A percentile compares a stretch with the other conserved stretches of the same genome.
Conservation (phyloP, 306 rosid species). For the Aeschynomene evenia region DNA sequence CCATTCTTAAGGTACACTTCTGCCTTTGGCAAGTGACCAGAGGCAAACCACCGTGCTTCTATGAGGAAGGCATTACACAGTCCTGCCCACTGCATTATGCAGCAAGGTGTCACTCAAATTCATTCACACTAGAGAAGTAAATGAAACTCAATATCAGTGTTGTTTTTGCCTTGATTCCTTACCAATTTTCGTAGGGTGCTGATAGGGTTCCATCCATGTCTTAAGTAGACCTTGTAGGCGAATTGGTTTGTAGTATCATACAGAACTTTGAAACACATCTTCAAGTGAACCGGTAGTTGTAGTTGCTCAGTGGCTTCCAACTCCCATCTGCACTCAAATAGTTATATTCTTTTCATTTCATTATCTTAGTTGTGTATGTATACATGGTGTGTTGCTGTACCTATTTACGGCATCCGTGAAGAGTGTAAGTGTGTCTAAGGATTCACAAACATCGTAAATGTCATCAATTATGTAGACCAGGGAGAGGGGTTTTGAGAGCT, state of each 20-base stretch:
- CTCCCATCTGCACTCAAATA: slow-evolving; percentile 6
- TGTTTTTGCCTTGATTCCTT: neutral
- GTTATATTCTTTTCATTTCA: neutral
- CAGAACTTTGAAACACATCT: slow-evolving; percentile 1
- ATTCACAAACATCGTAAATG: slow-evolving; percentile 37
- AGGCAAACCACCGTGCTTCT: too few relatives aligned
- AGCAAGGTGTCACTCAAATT: too few relatives aligned
- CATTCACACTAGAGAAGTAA: neutral
- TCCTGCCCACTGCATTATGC: neutral
- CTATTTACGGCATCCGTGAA: slow-evolving; percentile 41
- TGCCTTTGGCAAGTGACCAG: too few relatives aligned
- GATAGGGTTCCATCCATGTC: neutral
- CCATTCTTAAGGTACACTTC: too few relatives aligned
- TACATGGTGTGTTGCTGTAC: slow-evolving; percentile 2
- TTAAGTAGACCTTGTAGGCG: neutral
- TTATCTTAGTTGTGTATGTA: neutral
- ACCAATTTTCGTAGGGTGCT: neutral
- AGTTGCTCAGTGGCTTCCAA: slow-evolving; percentile 6
- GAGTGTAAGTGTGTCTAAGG: slow-evolving; percentile 33
- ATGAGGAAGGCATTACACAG: neutral
- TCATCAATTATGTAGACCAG: slow-evolving; percentile 47
- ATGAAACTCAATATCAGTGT: neutral
- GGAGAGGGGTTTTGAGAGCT: slow-evolving; percentile 43
- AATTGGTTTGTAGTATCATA: neutral
- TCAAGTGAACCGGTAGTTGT: neutral